These are phyloP conservation scores for Colletotrichum sp. DNA, from an alignment of 2,329 filamentous ascomycete species.

Conservation along the genomic window DNA sequence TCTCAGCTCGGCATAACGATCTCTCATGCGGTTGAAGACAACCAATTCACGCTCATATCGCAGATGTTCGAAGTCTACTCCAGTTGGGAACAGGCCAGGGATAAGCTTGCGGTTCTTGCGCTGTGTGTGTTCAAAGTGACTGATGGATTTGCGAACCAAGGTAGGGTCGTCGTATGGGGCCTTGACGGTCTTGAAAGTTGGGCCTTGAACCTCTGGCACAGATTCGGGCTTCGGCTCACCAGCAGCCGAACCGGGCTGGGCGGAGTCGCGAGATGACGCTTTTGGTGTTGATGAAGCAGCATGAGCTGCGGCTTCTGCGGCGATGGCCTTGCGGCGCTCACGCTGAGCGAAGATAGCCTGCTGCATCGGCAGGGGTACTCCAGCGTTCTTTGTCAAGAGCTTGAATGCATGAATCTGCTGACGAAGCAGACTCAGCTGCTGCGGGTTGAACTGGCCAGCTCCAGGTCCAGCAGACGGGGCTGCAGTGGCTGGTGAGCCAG, in stretches of 20 bases:
- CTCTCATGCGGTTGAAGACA: slow-evolving; percentile 87
- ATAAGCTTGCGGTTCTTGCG: slow-evolving; percentile 81
- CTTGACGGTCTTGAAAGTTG: slow-evolving; percentile 75
- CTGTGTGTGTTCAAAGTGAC: slow-evolving; percentile 78
- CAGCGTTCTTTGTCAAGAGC: slow-evolving; percentile 83
- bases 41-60: slow-evolving; percentile 87
- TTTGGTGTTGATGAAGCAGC: slow-evolving; percentile 34
- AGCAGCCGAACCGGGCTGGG: slow-evolving; percentile 40
- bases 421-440: slow-evolving; percentile 79
- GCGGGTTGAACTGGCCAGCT: slow-evolving; percentile 68
- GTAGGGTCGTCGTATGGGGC: slow-evolving; percentile 67
- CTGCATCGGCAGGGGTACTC: slow-evolving; percentile 79
- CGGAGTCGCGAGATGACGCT: slow-evolving; percentile 20
- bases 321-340: slow-evolving; percentile 66
- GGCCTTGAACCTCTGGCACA: slow-evolving; percentile 37
- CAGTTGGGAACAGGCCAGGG: slow-evolving; percentile 86
- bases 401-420: slow-evolving; percentile 94
- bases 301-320: slow-evolving; percentile 51
- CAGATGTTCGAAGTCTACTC: slow-evolving; percentile 85
- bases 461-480: slow-evolving; percentile 24
- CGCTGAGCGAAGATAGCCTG: slow-evolving; percentile 82
- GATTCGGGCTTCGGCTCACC: slow-evolving; percentile 41
- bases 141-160: slow-evolving; percentile 65
- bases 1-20: slow-evolving; percentile 84
- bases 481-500: slow-evolving; percentile 37